Evolutionary conservation across 2,329 filamentous ascomycete species (phyloP), one percentile per base, ranked within the genome.

Genomic region (Thielaviopsis punctulata): DNA sequence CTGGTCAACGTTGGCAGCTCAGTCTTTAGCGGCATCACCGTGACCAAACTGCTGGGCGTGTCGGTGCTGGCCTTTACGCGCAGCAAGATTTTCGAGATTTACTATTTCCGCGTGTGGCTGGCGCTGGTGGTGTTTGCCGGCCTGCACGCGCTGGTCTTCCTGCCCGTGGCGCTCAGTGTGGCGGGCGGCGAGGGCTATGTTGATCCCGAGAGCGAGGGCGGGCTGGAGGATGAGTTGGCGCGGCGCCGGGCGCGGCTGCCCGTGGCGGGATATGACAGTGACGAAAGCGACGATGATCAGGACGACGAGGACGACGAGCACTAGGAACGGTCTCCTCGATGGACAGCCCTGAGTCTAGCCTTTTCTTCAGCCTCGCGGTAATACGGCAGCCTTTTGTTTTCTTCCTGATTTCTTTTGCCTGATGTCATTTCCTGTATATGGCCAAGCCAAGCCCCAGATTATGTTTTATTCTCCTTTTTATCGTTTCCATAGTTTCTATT

Each of bases 41-140:
- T 98, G 50, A 98, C 92, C 2, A 98, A 98, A 67, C 75, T 98
- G 1, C 71, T 98, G 1, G 92, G 92, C 3, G 90, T 98, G 0
- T 82, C 76, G 45, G 92, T 98, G 33, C 72, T 98, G 19, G 92
- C 92, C 0, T 98, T 95, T 62, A 98, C 92, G 7, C 73, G 86
- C 49, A 94, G 86, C 65, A 98, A 96, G 77, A 98, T 98, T 62
- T 98, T 98, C 61, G 93, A 98, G 70, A 87, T 98, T 54, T 98
- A 98, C 69, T 98, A 98, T 68, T 98, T 98, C 74, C 78, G 92
- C 44, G 85, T 98, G 44, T 98, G 92, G 92, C 71, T 95, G 18
- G 84, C 89, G 6, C 76, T 98, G 52, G 89, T 98, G 10, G 65
- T 93, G 9, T 90, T 95, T 65, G 93, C 89, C 2, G 86, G 86